Conservation (phyloP, 441 rosid species). For the Jatropha podagrica region DNA sequence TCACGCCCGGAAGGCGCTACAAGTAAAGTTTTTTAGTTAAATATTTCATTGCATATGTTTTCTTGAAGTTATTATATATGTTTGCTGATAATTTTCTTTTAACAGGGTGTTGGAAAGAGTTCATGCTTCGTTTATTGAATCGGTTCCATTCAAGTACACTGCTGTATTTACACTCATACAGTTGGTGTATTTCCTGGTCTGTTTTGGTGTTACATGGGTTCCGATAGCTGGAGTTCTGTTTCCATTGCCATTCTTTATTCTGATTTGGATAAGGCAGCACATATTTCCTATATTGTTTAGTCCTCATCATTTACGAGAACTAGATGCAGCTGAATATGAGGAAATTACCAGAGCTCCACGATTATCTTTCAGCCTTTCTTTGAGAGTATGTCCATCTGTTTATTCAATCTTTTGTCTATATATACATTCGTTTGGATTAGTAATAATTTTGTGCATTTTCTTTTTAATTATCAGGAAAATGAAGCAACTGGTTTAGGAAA, state of each 20-base stretch:
- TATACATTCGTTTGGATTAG: neutral
- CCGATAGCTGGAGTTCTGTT: constrained; percentile 57
- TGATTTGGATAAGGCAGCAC: constrained; percentile 44
- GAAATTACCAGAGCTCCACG: constrained; percentile 37
- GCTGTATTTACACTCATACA: constrained; percentile 51
- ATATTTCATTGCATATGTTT: neutral
- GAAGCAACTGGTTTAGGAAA: constrained; percentile 16
- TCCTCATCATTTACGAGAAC: constrained; percentile 38
- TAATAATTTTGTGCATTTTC: neutral
- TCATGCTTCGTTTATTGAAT: constrained; percentile 61
- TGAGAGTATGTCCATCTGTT: constrained; percentile 26
- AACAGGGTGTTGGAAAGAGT: constrained; percentile 45
- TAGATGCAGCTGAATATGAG: constrained; percentile 62
- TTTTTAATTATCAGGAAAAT: constrained; percentile 17
- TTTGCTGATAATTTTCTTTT: neutral
- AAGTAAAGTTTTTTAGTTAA: constrained; percentile 26
- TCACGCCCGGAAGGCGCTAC: constrained; percentile 43
- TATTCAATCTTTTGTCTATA: neutral
- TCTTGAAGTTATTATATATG: neutral
- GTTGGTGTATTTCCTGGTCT: constrained; percentile 43
- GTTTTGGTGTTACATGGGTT: constrained; percentile 62
- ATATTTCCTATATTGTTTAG: constrained; percentile 47
- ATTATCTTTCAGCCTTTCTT: constrained; percentile 33
- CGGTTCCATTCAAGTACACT: constrained; percentile 48
- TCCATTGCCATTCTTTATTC: constrained; percentile 60